Base-by-base conservation (phyloP, 352 stramenopile species). In the Globisporangium cylindrosporum region DNA sequence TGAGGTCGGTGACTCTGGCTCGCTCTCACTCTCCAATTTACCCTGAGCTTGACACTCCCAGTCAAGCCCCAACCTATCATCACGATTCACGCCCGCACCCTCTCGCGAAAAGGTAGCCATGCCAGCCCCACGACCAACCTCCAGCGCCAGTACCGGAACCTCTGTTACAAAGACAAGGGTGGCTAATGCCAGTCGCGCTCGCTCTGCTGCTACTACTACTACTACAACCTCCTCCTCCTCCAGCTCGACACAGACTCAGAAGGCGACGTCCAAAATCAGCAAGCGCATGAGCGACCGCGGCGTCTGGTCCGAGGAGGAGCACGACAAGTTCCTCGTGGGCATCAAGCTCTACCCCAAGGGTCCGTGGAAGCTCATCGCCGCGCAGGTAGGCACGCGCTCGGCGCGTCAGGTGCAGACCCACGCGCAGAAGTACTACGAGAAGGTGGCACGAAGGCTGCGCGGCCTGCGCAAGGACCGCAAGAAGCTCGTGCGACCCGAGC, bases 361-460 rank as follows among this genome's bases (percentile, higher is more conserved):
- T 4, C 75, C 75, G 9, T 82, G 75, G 75, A 64, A 64, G 10
- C 41, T 53, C 6, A 80, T 82, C 43, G 70, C 75, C 3, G 51
- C 64, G 20, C 38, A 53, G 12, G 70, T 82, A 1, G 66, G 72
- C 49, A 82, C 75, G 14, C 67, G 84, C 29, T 88, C 80, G 41
- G 66, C 81, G 4, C 73, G 84, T 5, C 84, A 92, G 68, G 82
- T 90, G 65, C 84, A 92, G 70, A 90, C 80, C 12, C 74, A 80
- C 58, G 72, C 72, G 3, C 71, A 80, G 59, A 80, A 80, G 65
- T 92, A 92, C 70, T 86, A 88, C 67, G 84, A 92, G 66, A 92
- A 92, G 73, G 84, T 92, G 59, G 78, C 81, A 65, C 75, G 84
- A 3, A 72, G 80, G 24, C 70, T 90, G 61, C 81, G 84, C 9